A percentile compares a stretch with the other conserved stretches of the same genome.
phyloP scores from a whole-genome alignment of 495 filamentous ascomycete species.

The Lineolata rhizophorae region DNA sequence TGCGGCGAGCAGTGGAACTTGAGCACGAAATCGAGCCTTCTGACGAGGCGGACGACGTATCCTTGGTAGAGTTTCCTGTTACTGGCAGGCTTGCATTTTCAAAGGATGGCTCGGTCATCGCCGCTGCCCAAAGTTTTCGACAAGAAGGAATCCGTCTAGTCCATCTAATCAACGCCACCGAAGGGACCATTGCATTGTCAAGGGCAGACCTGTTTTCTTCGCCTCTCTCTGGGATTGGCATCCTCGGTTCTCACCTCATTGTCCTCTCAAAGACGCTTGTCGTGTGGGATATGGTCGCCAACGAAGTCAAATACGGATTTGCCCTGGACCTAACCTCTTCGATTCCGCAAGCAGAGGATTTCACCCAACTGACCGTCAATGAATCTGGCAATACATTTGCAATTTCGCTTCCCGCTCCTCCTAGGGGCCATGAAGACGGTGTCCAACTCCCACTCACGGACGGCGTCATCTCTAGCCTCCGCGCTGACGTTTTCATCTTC shows the following conservation, averaged over 20 bases:
- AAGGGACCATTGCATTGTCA: conserved; percentile 29
- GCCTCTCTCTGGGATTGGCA: conserved; percentile 30
- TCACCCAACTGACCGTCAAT: conserved; percentile 40
- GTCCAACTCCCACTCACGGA: background rate
- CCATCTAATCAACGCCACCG: conserved; percentile 36
- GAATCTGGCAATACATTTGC: conserved; percentile 19
- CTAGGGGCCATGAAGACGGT: background rate
- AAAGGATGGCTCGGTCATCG: conserved; percentile 70
- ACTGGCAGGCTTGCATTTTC: conserved; percentile 48
- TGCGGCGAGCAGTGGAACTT: conserved; percentile 31
- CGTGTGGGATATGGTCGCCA: conserved; percentile 12
- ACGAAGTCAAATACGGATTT: conserved; percentile 13
- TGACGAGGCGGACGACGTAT: conserved; percentile 3
- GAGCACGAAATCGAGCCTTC: conserved; percentile 19
- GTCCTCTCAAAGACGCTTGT: conserved; percentile 35
- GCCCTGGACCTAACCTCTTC: conserved; percentile 16
- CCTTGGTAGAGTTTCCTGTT: conserved; percentile 11
- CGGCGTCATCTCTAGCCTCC: too few relatives aligned
- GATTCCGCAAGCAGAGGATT: conserved; percentile 14
- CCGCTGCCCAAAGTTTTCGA: conserved; percentile 25
- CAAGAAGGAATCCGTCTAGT: conserved; percentile 25
- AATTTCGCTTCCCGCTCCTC: conserved; percentile 1
- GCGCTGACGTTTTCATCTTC: too few relatives aligned
- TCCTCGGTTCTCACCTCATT: conserved; percentile 38
- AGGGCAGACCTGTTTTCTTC: conserved; percentile 31